Conservation (phyloP, 225 moss, liverwort and hornwort species). For the Straminergon stramineum region DNA sequence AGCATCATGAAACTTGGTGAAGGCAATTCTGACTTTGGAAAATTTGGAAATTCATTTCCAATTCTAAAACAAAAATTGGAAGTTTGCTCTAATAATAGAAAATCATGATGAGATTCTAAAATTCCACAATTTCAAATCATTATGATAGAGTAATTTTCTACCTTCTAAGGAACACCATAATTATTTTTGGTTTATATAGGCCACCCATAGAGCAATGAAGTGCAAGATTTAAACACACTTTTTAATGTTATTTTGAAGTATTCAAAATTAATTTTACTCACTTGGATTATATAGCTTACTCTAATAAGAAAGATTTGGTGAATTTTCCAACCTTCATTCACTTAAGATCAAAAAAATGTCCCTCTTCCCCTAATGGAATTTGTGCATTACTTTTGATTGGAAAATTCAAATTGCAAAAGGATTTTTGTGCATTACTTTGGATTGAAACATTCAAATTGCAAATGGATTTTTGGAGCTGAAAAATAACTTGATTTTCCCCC, state of each 20-base stretch:
- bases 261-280: neutral
- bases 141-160: fast-evolving
- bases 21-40: fast-evolving
- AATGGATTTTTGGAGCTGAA: neutral
- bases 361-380: neutral
- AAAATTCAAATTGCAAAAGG: neutral
- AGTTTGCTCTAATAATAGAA: fast-evolving
- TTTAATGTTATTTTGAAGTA: neutral
- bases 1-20: neutral
- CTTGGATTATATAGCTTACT: neutral
- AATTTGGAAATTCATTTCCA: fast-evolving
- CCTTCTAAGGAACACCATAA: fast-evolving
- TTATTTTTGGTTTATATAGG: fast-evolving
- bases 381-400: neutral
- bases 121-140: neutral
- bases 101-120: fast-evolving
- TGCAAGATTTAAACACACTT: neutral
- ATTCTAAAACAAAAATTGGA: neutral
- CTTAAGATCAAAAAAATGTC: fast-evolving
- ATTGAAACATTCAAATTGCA: neutral
- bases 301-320: neutral
- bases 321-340: fast-evolving
- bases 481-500: too few relatives aligned
- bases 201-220: fast-evolving
- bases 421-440: neutral